These are phyloP conservation scores for Ilyonectria mors-panacis DNA, from an alignment of 2,329 filamentous ascomycete genomes.

Conservation along the genomic window DNA sequence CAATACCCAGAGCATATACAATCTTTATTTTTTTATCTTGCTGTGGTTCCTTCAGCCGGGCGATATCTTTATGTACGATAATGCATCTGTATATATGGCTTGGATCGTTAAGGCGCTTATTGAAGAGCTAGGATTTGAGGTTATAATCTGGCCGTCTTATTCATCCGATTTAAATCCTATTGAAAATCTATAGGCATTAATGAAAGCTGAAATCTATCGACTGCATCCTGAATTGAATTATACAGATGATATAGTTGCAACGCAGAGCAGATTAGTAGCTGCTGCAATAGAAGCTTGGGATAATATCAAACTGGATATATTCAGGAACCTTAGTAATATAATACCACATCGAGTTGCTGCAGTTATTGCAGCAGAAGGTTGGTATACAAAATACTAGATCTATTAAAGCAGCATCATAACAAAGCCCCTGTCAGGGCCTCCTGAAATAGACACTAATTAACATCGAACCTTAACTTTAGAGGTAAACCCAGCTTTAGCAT, in stretches of 20 bases:
- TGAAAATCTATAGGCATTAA: not conserved
- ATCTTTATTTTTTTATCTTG: too few species aligned
- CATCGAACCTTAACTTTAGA: too few species aligned
- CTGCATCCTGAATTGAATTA: too few species aligned
- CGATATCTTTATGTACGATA: not conserved
- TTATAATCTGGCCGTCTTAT: constrained; percentile 1
- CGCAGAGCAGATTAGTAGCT: not conserved
- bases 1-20: too few species aligned
- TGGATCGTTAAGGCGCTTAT: not conserved
- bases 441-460: too few species aligned
- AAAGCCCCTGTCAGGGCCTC: too few species aligned
- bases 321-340: not conserved
- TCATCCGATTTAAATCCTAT: not conserved
- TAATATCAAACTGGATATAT: not conserved
- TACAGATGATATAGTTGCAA: not conserved
- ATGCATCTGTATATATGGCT: constrained; percentile 3
- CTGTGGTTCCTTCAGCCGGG: not conserved
- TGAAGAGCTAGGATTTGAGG: not conserved
- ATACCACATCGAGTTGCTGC: not conserved
- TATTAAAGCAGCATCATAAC: too few species aligned
- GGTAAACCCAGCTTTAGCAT: too few species aligned
- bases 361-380: not conserved
- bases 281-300: not conserved
- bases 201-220: constrained; percentile 2
- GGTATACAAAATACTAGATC: constrained; percentile 4